Evolutionary conservation across 352 stramenopile genomes (phyloP).

Genomic region (Phytophthora litchii): DNA sequence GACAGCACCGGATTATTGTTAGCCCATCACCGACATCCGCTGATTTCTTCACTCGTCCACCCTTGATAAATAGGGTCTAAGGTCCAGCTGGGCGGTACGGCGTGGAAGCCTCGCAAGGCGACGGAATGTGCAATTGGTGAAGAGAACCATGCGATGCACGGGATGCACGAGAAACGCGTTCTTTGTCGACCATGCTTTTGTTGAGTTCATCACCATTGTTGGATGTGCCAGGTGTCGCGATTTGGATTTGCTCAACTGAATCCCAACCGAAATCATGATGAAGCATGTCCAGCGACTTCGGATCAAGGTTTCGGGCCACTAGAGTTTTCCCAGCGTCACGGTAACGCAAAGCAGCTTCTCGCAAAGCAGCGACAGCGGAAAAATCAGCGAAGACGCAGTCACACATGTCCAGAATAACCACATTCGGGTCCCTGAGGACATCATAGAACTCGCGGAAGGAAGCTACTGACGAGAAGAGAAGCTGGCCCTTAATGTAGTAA

Average conservation of each 20-base stretch:
- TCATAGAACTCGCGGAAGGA: constrained; percentile 84
- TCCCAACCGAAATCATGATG: constrained; percentile 64
- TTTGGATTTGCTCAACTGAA: constrained; percentile 44
- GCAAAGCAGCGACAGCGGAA: constrained; percentile 81
- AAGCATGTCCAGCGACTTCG: constrained; percentile 61
- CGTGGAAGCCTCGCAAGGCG: constrained; percentile 24
- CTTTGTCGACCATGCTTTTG: constrained; percentile 30
- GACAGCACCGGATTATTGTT: too few species aligned
- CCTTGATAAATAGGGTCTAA: constrained; percentile 18
- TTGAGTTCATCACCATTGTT: constrained; percentile 28
- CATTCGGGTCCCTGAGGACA: constrained; percentile 59
- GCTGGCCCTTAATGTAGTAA: constrained; percentile 73
- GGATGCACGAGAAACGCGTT: constrained; percentile 23
- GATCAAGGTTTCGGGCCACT: constrained; percentile 65
- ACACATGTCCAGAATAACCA: constrained; percentile 78
- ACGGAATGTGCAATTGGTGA: constrained; percentile 38
- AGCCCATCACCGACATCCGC: neutral
- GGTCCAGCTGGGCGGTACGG: constrained; percentile 23
- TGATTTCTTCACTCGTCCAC: constrained; percentile 8
- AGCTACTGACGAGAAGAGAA: constrained; percentile 85
- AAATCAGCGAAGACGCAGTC: constrained; percentile 85
- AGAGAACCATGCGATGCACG: constrained; percentile 29
- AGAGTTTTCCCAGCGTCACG: constrained; percentile 75
- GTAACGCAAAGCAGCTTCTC: constrained; percentile 75
- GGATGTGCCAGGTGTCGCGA: constrained; percentile 18